Percentiles rank a stretch among this genome's conserved stretches.
phyloP scores from a whole-genome alignment of 1,284 basidiomycete species.

The Leccinum ponderosum region DNA sequence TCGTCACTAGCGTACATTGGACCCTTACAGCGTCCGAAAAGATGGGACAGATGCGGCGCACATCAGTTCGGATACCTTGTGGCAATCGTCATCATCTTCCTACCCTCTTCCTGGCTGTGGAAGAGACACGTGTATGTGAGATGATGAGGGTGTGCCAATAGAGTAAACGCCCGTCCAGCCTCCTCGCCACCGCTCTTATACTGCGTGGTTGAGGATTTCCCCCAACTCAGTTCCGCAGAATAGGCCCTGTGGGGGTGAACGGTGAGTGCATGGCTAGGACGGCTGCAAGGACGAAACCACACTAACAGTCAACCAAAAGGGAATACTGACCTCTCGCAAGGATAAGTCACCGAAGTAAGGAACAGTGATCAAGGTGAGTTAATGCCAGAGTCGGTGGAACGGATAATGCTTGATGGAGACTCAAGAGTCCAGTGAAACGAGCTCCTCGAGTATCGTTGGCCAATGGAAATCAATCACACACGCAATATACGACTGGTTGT shows the following conservation, averaged over 20 bases:
- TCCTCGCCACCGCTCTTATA: not conserved
- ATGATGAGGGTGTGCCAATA: not conserved
- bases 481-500: not conserved
- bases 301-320: not conserved
- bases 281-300: not conserved
- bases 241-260: not conserved
- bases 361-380: not conserved
- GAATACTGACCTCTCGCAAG: not conserved
- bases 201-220: not conserved
- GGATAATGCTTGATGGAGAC: not conserved
- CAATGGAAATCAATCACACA: not conserved
- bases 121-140: not conserved
- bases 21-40: no score
- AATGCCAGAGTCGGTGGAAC: not conserved
- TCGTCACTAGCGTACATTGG: no score
- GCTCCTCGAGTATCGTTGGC: not conserved
- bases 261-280: not conserved
- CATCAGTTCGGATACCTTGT: not conserved
- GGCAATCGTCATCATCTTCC: not conserved
- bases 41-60: not conserved
- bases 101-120: not conserved
- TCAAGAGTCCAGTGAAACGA: not conserved
- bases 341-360: not conserved
- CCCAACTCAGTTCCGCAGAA: not conserved
- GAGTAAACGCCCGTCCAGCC: not conserved